Evolutionary conservation across 345 rosid species (phyloP), one percentile per base, ranked within the genome.

Genomic region (Clausena lansium): DNA sequence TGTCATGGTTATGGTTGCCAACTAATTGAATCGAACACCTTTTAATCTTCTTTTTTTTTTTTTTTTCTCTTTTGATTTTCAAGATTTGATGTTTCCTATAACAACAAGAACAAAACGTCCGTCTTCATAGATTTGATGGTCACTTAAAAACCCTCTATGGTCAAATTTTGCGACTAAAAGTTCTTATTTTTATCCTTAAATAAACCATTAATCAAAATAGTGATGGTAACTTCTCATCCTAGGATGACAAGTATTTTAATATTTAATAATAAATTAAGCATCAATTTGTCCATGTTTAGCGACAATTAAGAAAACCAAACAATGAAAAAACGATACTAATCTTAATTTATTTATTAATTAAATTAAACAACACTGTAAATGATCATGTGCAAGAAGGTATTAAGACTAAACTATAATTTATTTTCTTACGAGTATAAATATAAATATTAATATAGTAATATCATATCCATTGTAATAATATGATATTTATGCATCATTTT

Each of bases 41-140:
- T 70, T 47, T 62, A 8, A 24, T 28, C 67, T 25, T 24, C 17
- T 45, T 52, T 28, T 27, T 27, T 28, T 57, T 25, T 24, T 27
- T 45, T 52, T 28, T 27, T 27, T 20, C 0, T 50, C 35, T 65
- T 38, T n/a, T 20, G 22, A 67, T 39, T 22, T 59, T 39, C 69
- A 22, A 47, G 50, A 75, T 63, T 75, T 75, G 71, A 63, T 47
- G 70, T 75, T 20, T 47, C 69, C 78, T 1, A 63, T 27, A 63
- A 47, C 60, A 47, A 32, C 24, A 20, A 30, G 11, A 39, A 62
- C 70, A 17, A 62, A 7, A 6, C 64, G 61, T 22, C 70, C 71
- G 4, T 35, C 35, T 50, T 52, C 52, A 15, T 76, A 65, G 52
- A 65, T 64, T 50, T 33, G 13, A 20, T 19, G 28, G 54, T 39